These are phyloP conservation scores for Agaricus blazei DNA, from an alignment of 768 basidiomycete species.

Conservation along the genomic window DNA sequence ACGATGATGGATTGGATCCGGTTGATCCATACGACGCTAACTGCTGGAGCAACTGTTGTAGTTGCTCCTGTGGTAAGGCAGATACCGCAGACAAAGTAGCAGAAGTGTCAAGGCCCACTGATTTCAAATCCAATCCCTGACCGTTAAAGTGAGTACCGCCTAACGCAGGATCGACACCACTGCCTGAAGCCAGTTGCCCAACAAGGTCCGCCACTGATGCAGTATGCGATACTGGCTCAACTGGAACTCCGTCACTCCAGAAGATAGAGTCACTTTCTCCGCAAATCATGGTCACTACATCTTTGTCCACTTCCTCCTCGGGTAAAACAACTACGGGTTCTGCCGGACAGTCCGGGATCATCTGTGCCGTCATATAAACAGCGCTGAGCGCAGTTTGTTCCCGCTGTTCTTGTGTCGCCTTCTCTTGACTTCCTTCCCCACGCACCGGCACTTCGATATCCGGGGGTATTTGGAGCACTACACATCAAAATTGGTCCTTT, in stretches of 20 bases:
- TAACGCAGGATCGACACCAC: slow-evolving; percentile 32
- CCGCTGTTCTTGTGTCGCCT: slow-evolving; percentile 64
- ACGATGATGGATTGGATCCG: slow-evolving; percentile 13
- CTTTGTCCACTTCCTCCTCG: slow-evolving; percentile 67
- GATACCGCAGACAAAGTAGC: slow-evolving; percentile 39
- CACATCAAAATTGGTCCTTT: slow-evolving; percentile 14
- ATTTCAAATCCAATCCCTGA: slow-evolving; percentile 29
- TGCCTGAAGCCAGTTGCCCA: slow-evolving; percentile 51
- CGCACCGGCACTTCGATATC: slow-evolving; percentile 50
- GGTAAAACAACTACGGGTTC: slow-evolving; percentile 57
- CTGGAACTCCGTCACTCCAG: slow-evolving; percentile 39
- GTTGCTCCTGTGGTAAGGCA: slow-evolving; percentile 50
- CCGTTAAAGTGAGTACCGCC: slow-evolving; percentile 25
- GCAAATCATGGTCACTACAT: slow-evolving; percentile 59
- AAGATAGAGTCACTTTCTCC: slow-evolving; percentile 60
- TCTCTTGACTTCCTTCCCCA: slow-evolving; percentile 69
- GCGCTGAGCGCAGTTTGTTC: slow-evolving; percentile 75
- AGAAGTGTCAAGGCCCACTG: slow-evolving; percentile 40
- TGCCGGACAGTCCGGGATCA: slow-evolving; percentile 75
- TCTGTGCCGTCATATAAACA: slow-evolving; percentile 61
- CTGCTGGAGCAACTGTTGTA: slow-evolving; percentile 56
- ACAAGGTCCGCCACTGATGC: slow-evolving; percentile 68
- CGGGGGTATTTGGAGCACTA: slow-evolving; percentile 61
- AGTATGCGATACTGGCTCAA: slow-evolving; percentile 26
- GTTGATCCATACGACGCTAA: slow-evolving; percentile 24